Conservation (phyloP, 164 flowering plant genomes). For the Chimonanthus praecox region DNA sequence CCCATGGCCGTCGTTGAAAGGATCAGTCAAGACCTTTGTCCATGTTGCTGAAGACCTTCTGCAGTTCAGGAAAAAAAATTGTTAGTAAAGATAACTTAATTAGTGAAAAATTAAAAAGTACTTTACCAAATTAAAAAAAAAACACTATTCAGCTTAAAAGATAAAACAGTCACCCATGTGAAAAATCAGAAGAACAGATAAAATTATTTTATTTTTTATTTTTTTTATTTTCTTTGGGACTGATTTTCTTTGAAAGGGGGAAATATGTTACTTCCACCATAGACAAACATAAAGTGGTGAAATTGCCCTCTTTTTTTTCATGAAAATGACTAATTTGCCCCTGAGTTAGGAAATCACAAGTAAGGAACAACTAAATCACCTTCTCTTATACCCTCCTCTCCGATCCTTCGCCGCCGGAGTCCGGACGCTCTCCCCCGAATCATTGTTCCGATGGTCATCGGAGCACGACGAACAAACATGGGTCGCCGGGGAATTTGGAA, state of each 20-base stretch:
- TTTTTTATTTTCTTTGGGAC: background rate
- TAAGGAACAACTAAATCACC: background rate
- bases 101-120: background rate
- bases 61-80: background rate
- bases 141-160: background rate
- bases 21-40: constrained; percentile 9
- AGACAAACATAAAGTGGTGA: background rate
- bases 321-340: background rate
- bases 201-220: too few relatives aligned
- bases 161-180: background rate
- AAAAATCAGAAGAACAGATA: too few relatives aligned
- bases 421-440: constrained; percentile 8
- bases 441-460: constrained; percentile 3
- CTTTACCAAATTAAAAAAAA: background rate
- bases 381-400: constrained; percentile 13
- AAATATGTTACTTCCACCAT: too few relatives aligned
- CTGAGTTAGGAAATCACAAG: background rate
- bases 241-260: background rate
- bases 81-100: background rate
- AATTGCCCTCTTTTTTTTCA: background rate
- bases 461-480: background rate
- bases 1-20: constrained; percentile 36
- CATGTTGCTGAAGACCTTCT: constrained; percentile 11
- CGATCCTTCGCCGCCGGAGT: background rate
- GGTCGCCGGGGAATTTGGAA: constrained; percentile 7